These are phyloP conservation scores for Cicer judaicum DNA, from an alignment of 306 rosid species.

Conservation along the genomic window DNA sequence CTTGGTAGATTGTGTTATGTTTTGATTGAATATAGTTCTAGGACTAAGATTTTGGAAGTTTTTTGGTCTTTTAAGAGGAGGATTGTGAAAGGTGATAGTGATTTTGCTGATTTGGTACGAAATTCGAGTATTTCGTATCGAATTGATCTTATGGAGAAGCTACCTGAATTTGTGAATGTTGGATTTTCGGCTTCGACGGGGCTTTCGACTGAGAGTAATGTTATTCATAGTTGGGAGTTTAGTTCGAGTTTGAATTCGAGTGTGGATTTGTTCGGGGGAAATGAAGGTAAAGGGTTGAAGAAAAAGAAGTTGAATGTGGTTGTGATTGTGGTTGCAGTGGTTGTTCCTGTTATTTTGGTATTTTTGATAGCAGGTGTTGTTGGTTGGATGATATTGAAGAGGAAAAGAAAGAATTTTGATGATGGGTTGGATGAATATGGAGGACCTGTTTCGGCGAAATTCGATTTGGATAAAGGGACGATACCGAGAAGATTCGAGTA, in stretches of 20 bases:
- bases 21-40: slow-evolving; percentile 28
- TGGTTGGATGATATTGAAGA: slow-evolving; percentile 20
- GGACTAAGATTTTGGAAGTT: slow-evolving; percentile 20
- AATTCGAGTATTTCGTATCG: not conserved
- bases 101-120: not conserved
- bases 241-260: slow-evolving; percentile 41
- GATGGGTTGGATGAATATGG: slow-evolving; percentile 18
- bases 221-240: slow-evolving; percentile 53
- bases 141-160: slow-evolving; percentile 38
- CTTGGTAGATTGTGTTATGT: slow-evolving; percentile 26
- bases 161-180: slow-evolving; percentile 43
- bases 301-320: not conserved
- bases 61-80: slow-evolving; percentile 43
- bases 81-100: not conserved
- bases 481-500: slow-evolving; percentile 57
- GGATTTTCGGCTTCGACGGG: slow-evolving; percentile 55
- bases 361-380: not conserved
- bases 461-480: slow-evolving; percentile 51
- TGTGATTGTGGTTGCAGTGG: not conserved
- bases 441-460: not conserved
- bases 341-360: slow-evolving; percentile 17
- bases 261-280: not conserved
- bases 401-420: slow-evolving; percentile 18
- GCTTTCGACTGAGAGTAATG: slow-evolving; percentile 1
- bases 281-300: not conserved